Evolutionary conservation across 768 basidiomycete genomes (phyloP).

Genomic region (Floccularia luteovirens): DNA sequence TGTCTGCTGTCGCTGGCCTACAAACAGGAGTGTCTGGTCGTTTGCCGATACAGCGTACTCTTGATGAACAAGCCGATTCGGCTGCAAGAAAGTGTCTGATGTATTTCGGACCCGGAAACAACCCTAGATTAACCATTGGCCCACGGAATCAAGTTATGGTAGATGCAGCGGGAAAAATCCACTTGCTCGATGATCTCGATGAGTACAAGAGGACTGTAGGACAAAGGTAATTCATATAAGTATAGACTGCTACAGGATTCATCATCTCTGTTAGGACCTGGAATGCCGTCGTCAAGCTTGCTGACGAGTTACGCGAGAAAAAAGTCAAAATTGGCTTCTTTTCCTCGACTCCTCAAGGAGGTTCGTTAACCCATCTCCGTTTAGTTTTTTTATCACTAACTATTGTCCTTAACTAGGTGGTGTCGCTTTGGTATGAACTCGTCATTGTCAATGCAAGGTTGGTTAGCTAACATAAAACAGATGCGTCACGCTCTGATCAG

Average conservation of each 20-base stretch:
- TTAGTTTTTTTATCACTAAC: slow-evolving; percentile 8
- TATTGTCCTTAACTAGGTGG: slow-evolving; percentile 57
- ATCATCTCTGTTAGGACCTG: slow-evolving; percentile 46
- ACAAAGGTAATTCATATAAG: slow-evolving; percentile 28
- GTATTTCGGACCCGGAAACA: slow-evolving; percentile 78
- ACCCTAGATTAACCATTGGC: slow-evolving; percentile 76
- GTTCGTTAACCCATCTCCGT: slow-evolving; percentile 30
- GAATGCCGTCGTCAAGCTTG: slow-evolving; percentile 76
- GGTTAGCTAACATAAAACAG: slow-evolving; percentile 21
- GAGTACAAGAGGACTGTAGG: slow-evolving; percentile 72
- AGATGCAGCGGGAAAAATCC: slow-evolving; percentile 81
- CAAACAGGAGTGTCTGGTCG: slow-evolving; percentile 43
- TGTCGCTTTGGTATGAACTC: slow-evolving; percentile 73
- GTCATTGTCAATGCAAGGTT: slow-evolving; percentile 11
- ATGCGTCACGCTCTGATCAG: slow-evolving; percentile 95
- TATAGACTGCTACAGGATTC: slow-evolving; percentile 4
- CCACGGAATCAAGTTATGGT: slow-evolving; percentile 84
- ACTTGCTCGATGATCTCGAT: slow-evolving; percentile 76
- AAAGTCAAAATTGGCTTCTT: slow-evolving; percentile 91
- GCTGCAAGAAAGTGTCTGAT: slow-evolving; percentile 81
- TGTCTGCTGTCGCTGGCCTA: slow-evolving; percentile 32
- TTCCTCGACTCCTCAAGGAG: slow-evolving; percentile 92
- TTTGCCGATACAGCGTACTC: slow-evolving; percentile 66
- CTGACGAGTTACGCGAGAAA: slow-evolving; percentile 78
- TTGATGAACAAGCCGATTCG: slow-evolving; percentile 83